Percentiles rank a stretch among this genome's conserved stretches.
Evolutionary conservation across 2,329 filamentous ascomycete species (phyloP).

Genomic region (Aphanocladium album): DNA sequence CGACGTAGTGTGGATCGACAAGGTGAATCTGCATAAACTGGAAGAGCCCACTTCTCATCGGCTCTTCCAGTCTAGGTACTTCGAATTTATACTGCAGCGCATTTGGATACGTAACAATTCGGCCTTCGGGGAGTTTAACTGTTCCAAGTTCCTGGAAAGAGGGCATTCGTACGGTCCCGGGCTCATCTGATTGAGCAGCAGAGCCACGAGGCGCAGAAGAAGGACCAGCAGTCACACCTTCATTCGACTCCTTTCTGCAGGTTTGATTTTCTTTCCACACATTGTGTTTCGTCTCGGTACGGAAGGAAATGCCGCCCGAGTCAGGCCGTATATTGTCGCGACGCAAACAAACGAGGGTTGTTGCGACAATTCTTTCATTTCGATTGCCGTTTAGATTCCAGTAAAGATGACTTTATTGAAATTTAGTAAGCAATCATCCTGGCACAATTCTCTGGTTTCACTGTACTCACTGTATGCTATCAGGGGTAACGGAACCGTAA

Average conservation of each 20-base stretch:
- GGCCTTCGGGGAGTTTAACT: not conserved
- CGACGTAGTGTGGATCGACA: conserved; percentile 1
- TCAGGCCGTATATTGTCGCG: not conserved
- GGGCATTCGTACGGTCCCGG: no score
- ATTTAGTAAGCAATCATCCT: no score
- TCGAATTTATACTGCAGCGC: conserved; percentile 6
- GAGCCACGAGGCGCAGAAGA: not conserved
- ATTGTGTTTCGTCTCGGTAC: not conserved
- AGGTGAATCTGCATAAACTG: conserved; percentile 2
- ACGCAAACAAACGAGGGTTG: not conserved
- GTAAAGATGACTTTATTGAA: no score
- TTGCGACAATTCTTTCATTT: not conserved
- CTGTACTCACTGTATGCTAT: not conserved
- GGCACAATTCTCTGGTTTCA: no score
- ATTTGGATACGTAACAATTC: not conserved
- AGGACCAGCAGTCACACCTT: no score
- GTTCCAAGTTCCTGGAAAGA: conserved; percentile 1
- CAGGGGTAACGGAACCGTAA: not conserved
- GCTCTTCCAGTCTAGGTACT: not conserved
- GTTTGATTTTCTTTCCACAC: not conserved
- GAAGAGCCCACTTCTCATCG: not conserved
- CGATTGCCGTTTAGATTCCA: conserved; percentile 1
- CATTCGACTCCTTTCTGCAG: not conserved
- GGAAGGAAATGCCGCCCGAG: not conserved
- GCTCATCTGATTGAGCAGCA: no score